Conservation (phyloP, 129 eudicot species). For the Heracleum sosnowskyi region DNA sequence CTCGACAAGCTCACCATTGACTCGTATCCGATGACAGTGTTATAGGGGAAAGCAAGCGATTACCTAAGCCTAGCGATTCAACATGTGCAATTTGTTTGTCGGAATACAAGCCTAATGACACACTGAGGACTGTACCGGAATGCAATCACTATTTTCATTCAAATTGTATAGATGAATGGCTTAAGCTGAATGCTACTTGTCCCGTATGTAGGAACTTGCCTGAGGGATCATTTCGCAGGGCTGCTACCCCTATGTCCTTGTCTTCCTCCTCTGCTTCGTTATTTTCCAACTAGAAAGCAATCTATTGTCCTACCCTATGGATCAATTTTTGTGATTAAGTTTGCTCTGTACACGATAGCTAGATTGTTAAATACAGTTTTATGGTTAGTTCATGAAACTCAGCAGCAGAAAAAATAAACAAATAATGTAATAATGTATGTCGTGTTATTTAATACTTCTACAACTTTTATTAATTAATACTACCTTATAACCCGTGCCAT, state of each 20-base stretch:
- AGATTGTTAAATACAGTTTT: too few species aligned
- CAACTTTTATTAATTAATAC: too few species aligned
- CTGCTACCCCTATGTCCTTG: conserved; percentile 26
- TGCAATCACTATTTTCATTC: conserved; percentile 80
- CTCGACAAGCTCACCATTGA: conserved; percentile 52
- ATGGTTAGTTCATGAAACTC: too few species aligned
- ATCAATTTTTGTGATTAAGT: too few species aligned
- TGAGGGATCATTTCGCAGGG: conserved; percentile 16
- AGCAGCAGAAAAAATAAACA: too few species aligned
- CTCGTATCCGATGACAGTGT: conserved; percentile 54
- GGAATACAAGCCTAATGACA: conserved; percentile 69
- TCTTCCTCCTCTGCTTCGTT: conserved; percentile 11
- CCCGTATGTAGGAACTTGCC: conserved; percentile 81
- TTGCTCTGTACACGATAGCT: too few species aligned
- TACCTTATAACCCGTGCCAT: too few species aligned
- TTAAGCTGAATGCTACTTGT: conserved; percentile 58
- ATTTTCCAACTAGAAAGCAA: neutral
- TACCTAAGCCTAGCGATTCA: conserved; percentile 43
- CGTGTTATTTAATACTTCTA: too few species aligned
- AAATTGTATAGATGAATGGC: conserved; percentile 84
- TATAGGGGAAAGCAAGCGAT: conserved; percentile 57
- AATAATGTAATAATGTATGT: too few species aligned
- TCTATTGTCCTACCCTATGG: neutral
- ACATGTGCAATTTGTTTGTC: conserved; percentile 69
- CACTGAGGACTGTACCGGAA: conserved; percentile 59